A percentile compares a stretch with the other conserved stretches of the same genome.
Conservation (phyloP, 2,329 filamentous ascomycete species). For the Stagonosporopsis tanaceti region DNA sequence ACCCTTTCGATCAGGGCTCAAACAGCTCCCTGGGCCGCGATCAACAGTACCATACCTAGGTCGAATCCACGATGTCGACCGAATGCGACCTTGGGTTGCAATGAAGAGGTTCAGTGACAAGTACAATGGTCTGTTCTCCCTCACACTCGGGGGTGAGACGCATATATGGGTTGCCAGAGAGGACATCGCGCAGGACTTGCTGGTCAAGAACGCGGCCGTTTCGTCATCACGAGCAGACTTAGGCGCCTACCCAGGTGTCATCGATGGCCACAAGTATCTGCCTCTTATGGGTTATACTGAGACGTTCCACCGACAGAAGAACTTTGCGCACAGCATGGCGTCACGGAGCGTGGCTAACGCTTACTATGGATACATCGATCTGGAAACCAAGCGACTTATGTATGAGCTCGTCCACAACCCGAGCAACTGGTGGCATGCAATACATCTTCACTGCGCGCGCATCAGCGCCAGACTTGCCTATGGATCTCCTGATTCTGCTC, state of each 20-base stretch:
- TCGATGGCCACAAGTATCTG: conserved; percentile 5
- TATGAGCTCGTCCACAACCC: neutral
- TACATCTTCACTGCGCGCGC: conserved; percentile 10
- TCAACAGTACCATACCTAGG: conserved; percentile 19
- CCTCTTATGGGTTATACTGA: conserved; percentile 9
- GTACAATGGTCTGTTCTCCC: conserved; percentile 8
- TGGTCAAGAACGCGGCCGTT: conserved; percentile 10
- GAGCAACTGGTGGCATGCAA: conserved; percentile 1
- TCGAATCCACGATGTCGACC: conserved; percentile 19
- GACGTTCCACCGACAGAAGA: conserved; percentile 10
- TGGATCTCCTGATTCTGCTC: neutral
- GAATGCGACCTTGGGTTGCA: conserved; percentile 10
- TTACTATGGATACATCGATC: conserved; percentile 5
- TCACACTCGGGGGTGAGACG: conserved; percentile 12
- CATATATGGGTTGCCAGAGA: conserved; percentile 16
- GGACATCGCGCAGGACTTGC: conserved; percentile 10
- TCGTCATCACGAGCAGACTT: conserved; percentile 2
- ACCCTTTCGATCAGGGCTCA: conserved; percentile 14
- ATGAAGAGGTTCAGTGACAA: conserved; percentile 20
- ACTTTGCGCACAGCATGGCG: conserved; percentile 11
- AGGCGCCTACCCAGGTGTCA: conserved; percentile 5
- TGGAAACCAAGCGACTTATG: conserved; percentile 8
- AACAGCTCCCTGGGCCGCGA: conserved; percentile 13
- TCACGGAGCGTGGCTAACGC: neutral
- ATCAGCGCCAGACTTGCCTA: conserved; percentile 12